Evolutionary conservation across 2,329 filamentous ascomycete species (phyloP), one percentile per base, ranked within the genome.

Genomic region (Fusarium sp.): DNA sequence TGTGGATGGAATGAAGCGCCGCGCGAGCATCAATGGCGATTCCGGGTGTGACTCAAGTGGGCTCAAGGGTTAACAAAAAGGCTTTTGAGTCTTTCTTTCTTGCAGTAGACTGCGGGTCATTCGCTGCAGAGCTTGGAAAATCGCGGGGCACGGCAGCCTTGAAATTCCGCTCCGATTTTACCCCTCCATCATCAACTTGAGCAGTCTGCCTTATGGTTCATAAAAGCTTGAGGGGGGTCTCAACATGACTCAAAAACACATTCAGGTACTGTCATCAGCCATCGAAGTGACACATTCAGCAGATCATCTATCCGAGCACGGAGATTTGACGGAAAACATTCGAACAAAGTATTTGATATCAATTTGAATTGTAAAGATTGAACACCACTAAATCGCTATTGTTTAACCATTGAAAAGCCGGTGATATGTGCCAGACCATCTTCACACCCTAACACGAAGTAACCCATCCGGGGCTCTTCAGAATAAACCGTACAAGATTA

Each of bases 1-100:
- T 28, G 62, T 62, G 54, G 71, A 74, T 62, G 69, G 58, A 69
- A 69, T 55, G 59, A 74, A 65, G 53, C 74, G 72, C 69, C 72
- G 74, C 59, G 73, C 66, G 66, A 75, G 72, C 74, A 75, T 75
- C 70, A 61, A 67, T 71, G 55, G 62, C 63, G 64, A 70, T 62
- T 73, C 64, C 23, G 60, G 45, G 58, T 73, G 72, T 75, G 74
- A 75, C 68, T 75, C 74, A 75, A 74, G 72, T 75, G 73, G 73
- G 73, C 71, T 72, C 63, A 45, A 69, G 68, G 59, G 56, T 65
- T 61, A 65, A 65, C 60, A 70, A 71, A 74, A 74, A 67, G 31
- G 71, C 69, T 67, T 74, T 71, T 68, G 58, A 67, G 58, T 63
- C 49, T 63, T 63, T 63, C 37, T 46, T 45, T 55, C 51, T 49